These are phyloP conservation scores for Alternaria alternata DNA, from an alignment of 2,329 filamentous ascomycete genomes.

Conservation along the genomic window DNA sequence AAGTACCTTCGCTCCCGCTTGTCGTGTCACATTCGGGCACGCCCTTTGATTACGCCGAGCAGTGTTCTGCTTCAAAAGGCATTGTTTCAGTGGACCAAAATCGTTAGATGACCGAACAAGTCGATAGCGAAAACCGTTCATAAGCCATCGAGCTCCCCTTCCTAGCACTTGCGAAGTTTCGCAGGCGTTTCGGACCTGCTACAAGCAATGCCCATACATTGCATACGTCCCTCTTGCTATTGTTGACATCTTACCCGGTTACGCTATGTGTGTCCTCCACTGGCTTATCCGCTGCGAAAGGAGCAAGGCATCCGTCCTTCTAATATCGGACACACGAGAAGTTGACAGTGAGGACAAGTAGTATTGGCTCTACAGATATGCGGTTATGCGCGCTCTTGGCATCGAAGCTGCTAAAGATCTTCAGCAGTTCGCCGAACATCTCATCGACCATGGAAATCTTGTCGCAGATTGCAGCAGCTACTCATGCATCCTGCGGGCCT, in stretches of 20 bases:
- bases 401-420: slow-evolving; percentile 11
- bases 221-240: neutral
- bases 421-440: slow-evolving; percentile 1
- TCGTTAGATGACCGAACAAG: slow-evolving; percentile 15
- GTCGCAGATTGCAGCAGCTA: neutral
- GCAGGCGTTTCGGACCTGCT: neutral
- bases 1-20: slow-evolving; percentile 5
- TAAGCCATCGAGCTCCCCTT: slow-evolving; percentile 13
- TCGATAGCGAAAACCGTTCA: neutral
- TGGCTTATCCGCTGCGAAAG: slow-evolving; percentile 9
- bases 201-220: neutral
- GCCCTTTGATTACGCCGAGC: slow-evolving; percentile 1
- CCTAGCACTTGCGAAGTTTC: slow-evolving; percentile 9
- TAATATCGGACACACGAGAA: slow-evolving; percentile 4
- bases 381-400: slow-evolving; percentile 11
- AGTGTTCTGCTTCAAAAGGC: slow-evolving; percentile 5
- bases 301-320: slow-evolving; percentile 3
- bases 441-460: slow-evolving; percentile 2
- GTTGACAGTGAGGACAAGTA: slow-evolving; percentile 13
- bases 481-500: neutral
- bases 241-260: slow-evolving; percentile 10
- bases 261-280: slow-evolving; percentile 15
- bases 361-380: slow-evolving; percentile 19
- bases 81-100: slow-evolving; percentile 8
- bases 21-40: slow-evolving; percentile 5